A percentile compares a stretch with the other conserved stretches of the same genome.
These are phyloP conservation scores for Graphilbum fragrans DNA, from an alignment of 2,329 filamentous ascomycete genomes.

Conservation along the genomic window DNA sequence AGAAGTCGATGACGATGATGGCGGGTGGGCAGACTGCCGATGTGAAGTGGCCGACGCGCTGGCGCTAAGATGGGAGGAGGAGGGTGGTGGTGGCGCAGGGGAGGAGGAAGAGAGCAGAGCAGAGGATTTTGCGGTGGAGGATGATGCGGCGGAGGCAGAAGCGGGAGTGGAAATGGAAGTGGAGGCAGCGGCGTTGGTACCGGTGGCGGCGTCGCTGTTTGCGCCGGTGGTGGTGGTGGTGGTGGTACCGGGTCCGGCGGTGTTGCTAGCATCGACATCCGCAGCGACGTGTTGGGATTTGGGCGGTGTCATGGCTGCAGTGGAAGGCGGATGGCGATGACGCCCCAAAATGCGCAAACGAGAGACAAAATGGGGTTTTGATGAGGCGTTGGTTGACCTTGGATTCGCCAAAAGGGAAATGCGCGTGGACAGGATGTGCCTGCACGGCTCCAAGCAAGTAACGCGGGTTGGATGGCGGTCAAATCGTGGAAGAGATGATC, in stretches of 20 bases:
- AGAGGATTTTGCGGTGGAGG: slow-evolving; percentile 11
- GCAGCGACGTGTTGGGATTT: slow-evolving; percentile 3
- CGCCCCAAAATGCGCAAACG: not conserved
- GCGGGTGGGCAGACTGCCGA: slow-evolving; percentile 12
- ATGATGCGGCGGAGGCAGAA: slow-evolving; percentile 3
- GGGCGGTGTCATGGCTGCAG: slow-evolving; percentile 8
- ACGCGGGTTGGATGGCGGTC: too few species aligned
- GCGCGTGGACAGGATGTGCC: too few species aligned
- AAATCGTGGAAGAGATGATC: not conserved
- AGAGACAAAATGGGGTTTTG: not conserved
- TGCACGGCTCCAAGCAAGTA: too few species aligned
- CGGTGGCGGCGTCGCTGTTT: not conserved
- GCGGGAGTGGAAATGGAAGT: slow-evolving; percentile 2
- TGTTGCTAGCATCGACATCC: not conserved
- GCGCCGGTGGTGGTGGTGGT: slow-evolving; percentile 1
- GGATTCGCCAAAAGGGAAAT: too few species aligned
- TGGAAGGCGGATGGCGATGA: slow-evolving; percentile 2
- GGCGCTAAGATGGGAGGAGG: too few species aligned
- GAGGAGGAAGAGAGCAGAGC: not conserved
- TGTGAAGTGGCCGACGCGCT: slow-evolving; percentile 8
- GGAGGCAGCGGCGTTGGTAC: not conserved
- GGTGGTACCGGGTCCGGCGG: too few species aligned
- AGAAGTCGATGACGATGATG: slow-evolving; percentile 3
- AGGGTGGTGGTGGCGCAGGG: too few species aligned
- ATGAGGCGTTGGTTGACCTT: not conserved